Percentiles rank a stretch among this genome's conserved stretches.
Conservation (phyloP, 805 yeast genomes). For the Ogataea pilisensis region DNA sequence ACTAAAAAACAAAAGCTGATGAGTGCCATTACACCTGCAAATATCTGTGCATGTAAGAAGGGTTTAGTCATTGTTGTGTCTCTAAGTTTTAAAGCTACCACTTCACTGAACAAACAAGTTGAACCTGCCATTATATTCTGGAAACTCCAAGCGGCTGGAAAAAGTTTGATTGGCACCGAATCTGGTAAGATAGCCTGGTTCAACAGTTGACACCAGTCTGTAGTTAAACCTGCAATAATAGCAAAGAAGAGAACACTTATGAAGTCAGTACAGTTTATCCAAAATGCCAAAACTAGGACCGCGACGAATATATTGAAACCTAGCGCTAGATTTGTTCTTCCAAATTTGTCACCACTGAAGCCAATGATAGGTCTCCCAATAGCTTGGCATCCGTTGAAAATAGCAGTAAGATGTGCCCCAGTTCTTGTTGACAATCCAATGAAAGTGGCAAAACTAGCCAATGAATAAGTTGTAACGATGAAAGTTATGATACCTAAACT, state of each 20-base stretch:
- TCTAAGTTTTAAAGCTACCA: constrained; percentile 27
- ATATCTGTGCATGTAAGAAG: constrained; percentile 55
- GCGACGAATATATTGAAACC: constrained; percentile 31
- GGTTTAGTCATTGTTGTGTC: constrained; percentile 32
- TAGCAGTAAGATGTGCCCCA: constrained; percentile 43
- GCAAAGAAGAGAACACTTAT: constrained; percentile 33
- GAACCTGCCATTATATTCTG: constrained; percentile 25
- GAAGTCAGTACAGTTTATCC: constrained; percentile 36
- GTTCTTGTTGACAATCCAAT: constrained; percentile 42
- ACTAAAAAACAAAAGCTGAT: constrained; percentile 38
- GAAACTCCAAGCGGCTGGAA: constrained; percentile 29
- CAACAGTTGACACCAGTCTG: constrained; percentile 40
- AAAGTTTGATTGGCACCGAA: constrained; percentile 21
- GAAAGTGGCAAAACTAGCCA: constrained; percentile 43
- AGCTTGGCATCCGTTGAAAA: constrained; percentile 42
- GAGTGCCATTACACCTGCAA: constrained; percentile 48
- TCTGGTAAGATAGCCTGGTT: constrained; percentile 29
- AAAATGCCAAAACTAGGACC: constrained; percentile 39
- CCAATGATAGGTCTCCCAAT: constrained; percentile 52
- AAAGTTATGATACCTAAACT: constrained; percentile 38
- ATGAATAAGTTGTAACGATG: constrained; percentile 40
- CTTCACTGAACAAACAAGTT: constrained; percentile 27
- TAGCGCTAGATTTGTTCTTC: constrained; percentile 43
- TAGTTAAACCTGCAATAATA: constrained; percentile 37
- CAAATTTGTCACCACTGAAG: constrained; percentile 38